phyloP scores from a whole-genome alignment of 352 stramenopile species.

The Globisporangium carolinianum region DNA sequence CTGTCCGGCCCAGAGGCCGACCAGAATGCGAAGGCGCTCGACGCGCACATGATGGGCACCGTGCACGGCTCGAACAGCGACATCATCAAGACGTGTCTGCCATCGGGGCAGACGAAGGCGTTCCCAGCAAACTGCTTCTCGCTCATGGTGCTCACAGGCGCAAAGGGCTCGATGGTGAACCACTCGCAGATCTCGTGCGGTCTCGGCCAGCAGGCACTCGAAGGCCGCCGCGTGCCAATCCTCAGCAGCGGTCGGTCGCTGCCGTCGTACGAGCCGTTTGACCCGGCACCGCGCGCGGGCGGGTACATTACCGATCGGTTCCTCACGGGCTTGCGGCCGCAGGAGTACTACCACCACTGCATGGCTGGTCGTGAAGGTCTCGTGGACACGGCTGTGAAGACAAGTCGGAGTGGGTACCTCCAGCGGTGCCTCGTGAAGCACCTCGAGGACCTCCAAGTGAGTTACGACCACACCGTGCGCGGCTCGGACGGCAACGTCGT shows the following conservation, averaged over 20 bases:
- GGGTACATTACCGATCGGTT: slow-evolving; percentile 99
- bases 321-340: slow-evolving; percentile 92
- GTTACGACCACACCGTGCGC: slow-evolving; percentile 98
- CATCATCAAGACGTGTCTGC: slow-evolving; percentile 99
- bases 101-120: slow-evolving; percentile 93
- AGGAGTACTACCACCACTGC: slow-evolving; percentile 99
- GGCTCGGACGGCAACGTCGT: slow-evolving; percentile 96
- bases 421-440: slow-evolving; percentile 99
- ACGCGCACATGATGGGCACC: slow-evolving; percentile 88
- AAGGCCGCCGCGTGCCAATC: slow-evolving; percentile 97
- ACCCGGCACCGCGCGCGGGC: slow-evolving; percentile 95
- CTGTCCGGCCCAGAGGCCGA: slow-evolving; percentile 65
- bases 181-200: slow-evolving; percentile 98
- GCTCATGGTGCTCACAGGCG: slow-evolving; percentile 98
- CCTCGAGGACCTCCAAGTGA: slow-evolving; percentile 96
- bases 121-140: slow-evolving; percentile 99
- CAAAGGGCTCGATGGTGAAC: slow-evolving; percentile 99
- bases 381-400: slow-evolving; percentile 99
- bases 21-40: slow-evolving; percentile 71
- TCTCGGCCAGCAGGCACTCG: slow-evolving; percentile 98
- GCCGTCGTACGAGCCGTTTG: slow-evolving; percentile 97
- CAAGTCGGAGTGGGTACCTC: slow-evolving; percentile 98
- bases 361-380: slow-evolving; percentile 99
- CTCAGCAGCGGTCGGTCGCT: slow-evolving; percentile 97
- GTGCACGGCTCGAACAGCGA: slow-evolving; percentile 90